Base-by-base conservation (phyloP, 2,329 filamentous ascomycete genomes). In the Harringtonia aguacate region DNA sequence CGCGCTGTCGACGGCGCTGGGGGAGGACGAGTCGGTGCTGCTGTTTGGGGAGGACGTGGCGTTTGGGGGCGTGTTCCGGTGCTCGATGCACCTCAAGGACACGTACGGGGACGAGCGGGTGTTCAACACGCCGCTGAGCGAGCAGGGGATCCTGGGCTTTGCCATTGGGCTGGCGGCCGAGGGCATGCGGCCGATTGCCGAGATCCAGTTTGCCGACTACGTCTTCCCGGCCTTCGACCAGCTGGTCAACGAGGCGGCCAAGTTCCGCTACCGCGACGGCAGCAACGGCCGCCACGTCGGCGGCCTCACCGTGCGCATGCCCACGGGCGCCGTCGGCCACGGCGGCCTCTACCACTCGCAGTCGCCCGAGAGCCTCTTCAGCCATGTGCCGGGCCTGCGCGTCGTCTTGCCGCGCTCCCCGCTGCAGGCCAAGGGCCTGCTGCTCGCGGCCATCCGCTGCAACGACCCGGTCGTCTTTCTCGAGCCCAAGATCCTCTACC, bases 41-140 rank as follows among this genome's bases (percentile, higher is more conserved):
- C 73, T 98, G 10, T 98, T 98, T 56, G 92, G 92, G 35, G 92
- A 98, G 63, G 92, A 98, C 59, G 88, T 98, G 8, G 86, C 92
- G 14, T 98, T 98, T 46, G 92, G 92, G 35, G 92, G 92, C 43
- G 92, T 98, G 15, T 98, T 98, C 58, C 77, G 92, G 45, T 95
- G 88, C 64, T 90, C 86, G 28, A 90, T 92, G 79, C 86, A 89
- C 54, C 73, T 98, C 15, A 80, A 87, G 28, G 84, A 88, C 49
- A 86, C 86, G 45, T 94, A 92, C 60, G 92, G 92, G 9, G 74
- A 78, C 3, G 84, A 92, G 46, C 75, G 92, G 46, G 89, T 98
- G 29, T 98, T 98, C 72, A 97, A 98, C 64, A 97, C 89, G 17
- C 92, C 92, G 1, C 65, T 98, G 53, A 86, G 83, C 29, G 92